Base-by-base conservation (phyloP, 23 red algal species). In the Agarophyton chilense region DNA sequence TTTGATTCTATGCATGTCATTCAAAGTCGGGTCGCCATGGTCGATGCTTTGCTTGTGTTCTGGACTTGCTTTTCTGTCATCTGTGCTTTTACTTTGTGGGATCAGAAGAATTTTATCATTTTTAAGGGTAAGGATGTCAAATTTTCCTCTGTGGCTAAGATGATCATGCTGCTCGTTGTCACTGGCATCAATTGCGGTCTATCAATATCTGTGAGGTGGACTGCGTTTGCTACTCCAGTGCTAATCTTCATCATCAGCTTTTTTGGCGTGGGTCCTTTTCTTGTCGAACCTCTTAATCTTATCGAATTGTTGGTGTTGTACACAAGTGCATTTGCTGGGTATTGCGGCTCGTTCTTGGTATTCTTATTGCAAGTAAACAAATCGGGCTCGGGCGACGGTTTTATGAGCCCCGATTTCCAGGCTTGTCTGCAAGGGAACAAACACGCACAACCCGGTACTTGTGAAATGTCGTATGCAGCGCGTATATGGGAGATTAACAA, bases 1-100 rank as follows among this genome's bases (percentile, higher is more conserved):
- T 84, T 94, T 40, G 96, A 98, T 58, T 87, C 60, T 34, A 89
- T 98, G 62, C 83, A 85, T 63, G 77, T 98, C 2, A 93, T 95
- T 55, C 86, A 98, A 72, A 86, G 87, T 44, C 88, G 96, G 34
- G 68, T 95, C 22, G 91, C 94, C 40, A 86, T 95, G 57, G 80
- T 89, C 12, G 96, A 98, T 44, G 76, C 96, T 22, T 70, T 94
- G 60, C 78, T 93, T 17, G 85, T 95, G 62, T 75, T 98, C 67
- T 89, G 87, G 35, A 84, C 76, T 45, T 82, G 77, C 55, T 34
- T 93, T n/a, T 79, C 82, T 21, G 52, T 97, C 21, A 74, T 85
- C 53, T 83, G 74, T 72, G 90, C 89, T 53, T 42, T 97, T 14
- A 35, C 49, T 17, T 45, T 97, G 44, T 97, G 95, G 95, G 80